A percentile compares a stretch with the other conserved stretches of the same genome.
These are phyloP conservation scores for Diutina neorugosa DNA, from an alignment of 1,139 yeast genomes.

Conservation along the genomic window DNA sequence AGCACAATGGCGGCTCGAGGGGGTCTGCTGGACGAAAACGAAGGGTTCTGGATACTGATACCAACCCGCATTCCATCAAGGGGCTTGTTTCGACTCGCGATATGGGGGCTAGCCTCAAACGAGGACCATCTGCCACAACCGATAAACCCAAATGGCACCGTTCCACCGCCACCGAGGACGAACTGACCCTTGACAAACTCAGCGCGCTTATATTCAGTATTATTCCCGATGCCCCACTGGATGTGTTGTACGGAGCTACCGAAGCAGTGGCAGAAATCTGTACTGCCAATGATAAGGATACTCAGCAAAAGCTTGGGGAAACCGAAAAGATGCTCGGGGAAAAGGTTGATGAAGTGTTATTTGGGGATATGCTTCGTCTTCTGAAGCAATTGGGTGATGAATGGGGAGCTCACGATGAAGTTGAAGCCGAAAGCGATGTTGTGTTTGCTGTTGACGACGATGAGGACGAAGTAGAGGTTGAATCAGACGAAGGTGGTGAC, in stretches of 20 bases:
- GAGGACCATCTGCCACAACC: neutral
- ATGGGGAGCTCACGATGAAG: neutral
- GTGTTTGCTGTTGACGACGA: neutral
- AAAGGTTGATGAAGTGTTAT: neutral
- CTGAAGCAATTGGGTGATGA: conserved; percentile 1
- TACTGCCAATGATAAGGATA: neutral
- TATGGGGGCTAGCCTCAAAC: neutral
- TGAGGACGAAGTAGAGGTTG: neutral
- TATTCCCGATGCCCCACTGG: conserved; percentile 1
- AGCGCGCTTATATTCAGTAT: neutral
- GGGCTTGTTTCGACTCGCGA: neutral
- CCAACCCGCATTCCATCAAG: neutral
- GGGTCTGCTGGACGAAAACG: neutral
- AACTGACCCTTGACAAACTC: conserved; percentile 1
- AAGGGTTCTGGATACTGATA: neutral
- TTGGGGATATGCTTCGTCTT: neutral
- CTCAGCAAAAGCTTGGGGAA: neutral
- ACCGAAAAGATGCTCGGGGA: neutral
- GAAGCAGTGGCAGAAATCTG: conserved; percentile 3
- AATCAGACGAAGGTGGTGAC: neutral
- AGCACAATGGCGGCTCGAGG: neutral
- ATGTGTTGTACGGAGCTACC: neutral
- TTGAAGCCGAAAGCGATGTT: neutral
- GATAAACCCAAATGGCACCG: neutral
- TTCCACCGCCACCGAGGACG: conserved; percentile 1